phyloP scores from a whole-genome alignment of 176 grass and related monocot species.

The Oryza rufipogon region DNA sequence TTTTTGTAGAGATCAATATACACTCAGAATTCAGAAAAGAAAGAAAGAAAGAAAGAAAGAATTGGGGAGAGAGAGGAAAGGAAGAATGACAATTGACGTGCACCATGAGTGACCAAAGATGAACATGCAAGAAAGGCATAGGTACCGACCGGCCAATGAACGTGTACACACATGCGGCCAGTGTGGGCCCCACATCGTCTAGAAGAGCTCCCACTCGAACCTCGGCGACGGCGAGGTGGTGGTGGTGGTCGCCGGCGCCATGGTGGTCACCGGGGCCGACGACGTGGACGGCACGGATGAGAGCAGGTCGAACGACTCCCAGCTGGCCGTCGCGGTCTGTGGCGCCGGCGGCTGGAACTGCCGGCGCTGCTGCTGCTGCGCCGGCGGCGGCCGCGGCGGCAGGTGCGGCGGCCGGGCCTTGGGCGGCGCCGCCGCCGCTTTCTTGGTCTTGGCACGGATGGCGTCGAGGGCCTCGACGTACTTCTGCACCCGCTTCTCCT shows the following conservation, averaged over 20 bases:
- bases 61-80: conserved; percentile 11
- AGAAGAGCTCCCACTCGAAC: conserved; percentile 97
- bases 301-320: conserved; percentile 89
- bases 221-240: conserved; percentile 60
- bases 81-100: conserved; percentile 45
- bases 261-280: conserved; percentile 60
- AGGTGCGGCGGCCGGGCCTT: conserved; percentile 46
- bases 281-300: conserved; percentile 71
- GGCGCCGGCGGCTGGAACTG: conserved; percentile 55
- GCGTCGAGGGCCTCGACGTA: conserved; percentile 80
- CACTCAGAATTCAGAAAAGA: conserved; percentile 51
- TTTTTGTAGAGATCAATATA: conserved; percentile 52
- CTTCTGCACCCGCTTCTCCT: conserved; percentile 95
- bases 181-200: conserved; percentile 5
- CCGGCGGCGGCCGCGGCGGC: conserved; percentile 44
- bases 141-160: conserved; percentile 35
- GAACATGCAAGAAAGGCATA: conserved; percentile 26
- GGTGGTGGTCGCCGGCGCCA: conserved; percentile 62
- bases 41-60: conserved; percentile 42
- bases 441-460: conserved; percentile 67
- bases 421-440: neutral
- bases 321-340: conserved; percentile 57
- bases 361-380: conserved; percentile 39
- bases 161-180: conserved; percentile 26
- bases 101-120: conserved; percentile 37